Evolutionary conservation across 345 rosid genomes (phyloP).

Genomic region (Eucalyptus globulus): DNA sequence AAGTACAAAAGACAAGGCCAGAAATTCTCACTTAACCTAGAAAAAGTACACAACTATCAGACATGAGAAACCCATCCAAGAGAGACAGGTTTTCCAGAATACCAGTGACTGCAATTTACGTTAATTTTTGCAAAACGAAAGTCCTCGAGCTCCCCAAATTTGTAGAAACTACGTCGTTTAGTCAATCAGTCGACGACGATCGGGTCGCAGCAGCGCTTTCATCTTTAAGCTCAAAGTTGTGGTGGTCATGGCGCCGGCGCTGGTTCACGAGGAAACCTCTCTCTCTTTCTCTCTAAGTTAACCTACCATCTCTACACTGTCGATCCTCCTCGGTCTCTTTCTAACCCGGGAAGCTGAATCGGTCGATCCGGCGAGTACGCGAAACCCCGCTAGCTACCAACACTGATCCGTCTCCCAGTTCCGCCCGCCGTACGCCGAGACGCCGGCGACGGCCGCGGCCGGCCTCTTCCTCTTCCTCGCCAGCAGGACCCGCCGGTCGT

Average conservation of each 20-base stretch:
- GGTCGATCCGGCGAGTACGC: not conserved
- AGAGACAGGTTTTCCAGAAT: not conserved
- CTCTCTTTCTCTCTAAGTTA: not conserved
- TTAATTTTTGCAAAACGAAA: not conserved
- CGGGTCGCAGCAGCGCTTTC: not conserved
- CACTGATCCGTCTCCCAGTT: slow-evolving; percentile 75
- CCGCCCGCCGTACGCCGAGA: slow-evolving; percentile 12
- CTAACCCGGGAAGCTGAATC: not conserved
- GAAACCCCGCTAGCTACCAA: slow-evolving; percentile 21
- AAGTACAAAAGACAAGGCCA: not conserved
- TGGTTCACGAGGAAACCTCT: not conserved
- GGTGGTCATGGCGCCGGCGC: not conserved
- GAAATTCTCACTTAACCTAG: not conserved
- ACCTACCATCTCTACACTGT: not conserved
- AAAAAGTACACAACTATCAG: not conserved
- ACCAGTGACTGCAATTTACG: not conserved
- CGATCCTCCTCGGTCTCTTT: not conserved
- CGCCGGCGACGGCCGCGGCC: not conserved
- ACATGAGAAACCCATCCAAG: not conserved
- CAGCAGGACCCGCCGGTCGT: slow-evolving; percentile 23
- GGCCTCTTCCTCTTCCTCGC: slow-evolving; percentile 7
- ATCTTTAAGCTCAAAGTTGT: not conserved
- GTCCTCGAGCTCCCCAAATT: not conserved
- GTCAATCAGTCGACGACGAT: not conserved
- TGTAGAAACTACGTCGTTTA: not conserved